Evolutionary conservation across 345 rosid genomes (phyloP), one percentile per base, ranked within the genome.

Genomic region (Euphorbia tirucalli): DNA sequence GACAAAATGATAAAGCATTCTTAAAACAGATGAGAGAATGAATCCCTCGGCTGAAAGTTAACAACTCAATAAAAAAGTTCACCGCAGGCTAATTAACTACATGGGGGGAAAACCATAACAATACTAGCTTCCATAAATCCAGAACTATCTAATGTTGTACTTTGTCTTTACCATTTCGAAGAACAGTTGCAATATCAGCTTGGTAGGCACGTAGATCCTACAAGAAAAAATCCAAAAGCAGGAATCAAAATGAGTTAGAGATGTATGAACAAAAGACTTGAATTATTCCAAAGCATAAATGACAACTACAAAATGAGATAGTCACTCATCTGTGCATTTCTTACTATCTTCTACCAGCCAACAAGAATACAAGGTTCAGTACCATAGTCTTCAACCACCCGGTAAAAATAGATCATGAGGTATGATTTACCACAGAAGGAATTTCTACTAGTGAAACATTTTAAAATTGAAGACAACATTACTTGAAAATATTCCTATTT

Each of bases 191-290:
- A 76, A 81, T 86, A 80, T 95, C 97, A 81, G 99, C 99, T 88
- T 95, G 99, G 79, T 95, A 95, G 68, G 99, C 99, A 58, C 98
- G 98, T 71, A 95, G 70, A 79, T 95, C 99, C 99, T 95, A 77
- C 77, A 86, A 72, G 49, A 43, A 56, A 52, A 61, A 28, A 25
- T 15, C 18, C 30, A 58, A 70, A 43, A 65, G 69, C 48, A 57
- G 22, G 16, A 31, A 31, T 48, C 25, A 58, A 25, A 19, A 37
- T 44, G 52, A 67, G 41, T 9, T 73, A 31, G 8, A 2, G 39
- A 15, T 11, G 43, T 32, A 9, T 8, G 3, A 2, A n/a, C 28
- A 22, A 27, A 52, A 35, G 41, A 44, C n/a, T n/a, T 56, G 5
- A 28, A 55, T 16, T 13, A 13, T 10, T 30, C 37, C 19, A 64